Conservation (phyloP, 2,329 filamentous ascomycete species). For the Ambrosiella xylebori region DNA sequence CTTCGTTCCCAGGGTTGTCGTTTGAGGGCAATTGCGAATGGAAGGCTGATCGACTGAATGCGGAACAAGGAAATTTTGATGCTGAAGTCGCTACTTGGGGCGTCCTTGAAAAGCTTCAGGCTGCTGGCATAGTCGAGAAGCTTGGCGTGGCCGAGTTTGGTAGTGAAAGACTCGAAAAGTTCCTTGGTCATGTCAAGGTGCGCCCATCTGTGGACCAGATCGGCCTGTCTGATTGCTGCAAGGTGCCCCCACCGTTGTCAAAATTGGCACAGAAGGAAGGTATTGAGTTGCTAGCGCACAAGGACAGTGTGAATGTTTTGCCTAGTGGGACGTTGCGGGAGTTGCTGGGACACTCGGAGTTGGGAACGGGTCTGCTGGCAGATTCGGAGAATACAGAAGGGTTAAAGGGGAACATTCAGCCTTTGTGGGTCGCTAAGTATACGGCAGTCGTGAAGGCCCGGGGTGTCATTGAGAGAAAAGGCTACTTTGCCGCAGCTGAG, state of each 20-base stretch:
- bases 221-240: constrained; percentile 90
- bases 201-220: constrained; percentile 83
- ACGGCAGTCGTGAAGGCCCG: constrained; percentile 86
- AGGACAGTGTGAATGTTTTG: constrained; percentile 82
- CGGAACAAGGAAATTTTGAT: constrained; percentile 44
- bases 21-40: constrained; percentile 89
- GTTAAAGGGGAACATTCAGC: constrained; percentile 59
- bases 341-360: constrained; percentile 54
- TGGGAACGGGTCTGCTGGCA: constrained; percentile 55
- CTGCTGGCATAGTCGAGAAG: constrained; percentile 51
- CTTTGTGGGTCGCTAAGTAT: constrained; percentile 94
- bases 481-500: constrained; percentile 81
- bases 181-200: constrained; percentile 53
- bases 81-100: constrained; percentile 54
- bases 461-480: constrained; percentile 95
- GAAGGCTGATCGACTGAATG: constrained; percentile 46
- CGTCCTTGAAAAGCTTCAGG: constrained; percentile 55
- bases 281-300: constrained; percentile 83
- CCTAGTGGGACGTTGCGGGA: constrained; percentile 72
- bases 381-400: constrained; percentile 34
- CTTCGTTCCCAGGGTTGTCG: constrained; percentile 81
- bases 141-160: constrained; percentile 88
- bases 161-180: constrained; percentile 59
- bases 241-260: constrained; percentile 75
- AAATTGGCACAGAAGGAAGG: constrained; percentile 65